Evolutionary conservation across 164 flowering plant species (phyloP).

Genomic region (Paratinospora sagittata): DNA sequence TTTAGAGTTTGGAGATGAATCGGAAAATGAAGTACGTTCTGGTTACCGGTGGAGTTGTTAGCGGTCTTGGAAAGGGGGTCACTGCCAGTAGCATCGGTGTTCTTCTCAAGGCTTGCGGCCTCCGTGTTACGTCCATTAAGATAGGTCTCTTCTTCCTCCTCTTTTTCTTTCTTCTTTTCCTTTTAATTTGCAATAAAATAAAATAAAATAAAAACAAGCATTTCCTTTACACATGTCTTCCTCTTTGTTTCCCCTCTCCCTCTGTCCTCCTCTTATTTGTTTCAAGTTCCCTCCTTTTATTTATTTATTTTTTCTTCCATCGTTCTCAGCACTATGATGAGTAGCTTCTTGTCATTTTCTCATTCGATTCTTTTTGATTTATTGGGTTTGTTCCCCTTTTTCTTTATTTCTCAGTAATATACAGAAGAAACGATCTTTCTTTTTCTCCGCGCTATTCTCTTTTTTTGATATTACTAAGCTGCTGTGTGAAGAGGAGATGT

Average conservation of each 20-base stretch:
- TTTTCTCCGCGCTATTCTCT: no score
- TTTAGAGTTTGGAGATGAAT: background rate
- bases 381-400: background rate
- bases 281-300: background rate
- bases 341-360: no score
- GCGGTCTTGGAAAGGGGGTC: slow-evolving; percentile 95
- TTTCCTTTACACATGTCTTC: background rate
- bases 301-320: background rate
- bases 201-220: no score
- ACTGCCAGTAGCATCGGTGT: slow-evolving; percentile 94
- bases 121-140: slow-evolving; percentile 84
- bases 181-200: background rate
- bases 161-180: no score
- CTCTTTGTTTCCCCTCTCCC: background rate
- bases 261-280: background rate
- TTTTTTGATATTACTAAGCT: background rate
- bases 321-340: no score
- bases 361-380: background rate
- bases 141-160: slow-evolving; percentile 49
- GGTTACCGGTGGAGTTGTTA: slow-evolving; percentile 95
- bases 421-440: background rate
- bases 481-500: background rate
- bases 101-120: slow-evolving; percentile 88
- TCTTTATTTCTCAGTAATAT: background rate
- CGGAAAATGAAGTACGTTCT: slow-evolving; percentile 84